phyloP scores from a whole-genome alignment of 2,329 filamentous ascomycete species.

The Albifimbria verrucaria region DNA sequence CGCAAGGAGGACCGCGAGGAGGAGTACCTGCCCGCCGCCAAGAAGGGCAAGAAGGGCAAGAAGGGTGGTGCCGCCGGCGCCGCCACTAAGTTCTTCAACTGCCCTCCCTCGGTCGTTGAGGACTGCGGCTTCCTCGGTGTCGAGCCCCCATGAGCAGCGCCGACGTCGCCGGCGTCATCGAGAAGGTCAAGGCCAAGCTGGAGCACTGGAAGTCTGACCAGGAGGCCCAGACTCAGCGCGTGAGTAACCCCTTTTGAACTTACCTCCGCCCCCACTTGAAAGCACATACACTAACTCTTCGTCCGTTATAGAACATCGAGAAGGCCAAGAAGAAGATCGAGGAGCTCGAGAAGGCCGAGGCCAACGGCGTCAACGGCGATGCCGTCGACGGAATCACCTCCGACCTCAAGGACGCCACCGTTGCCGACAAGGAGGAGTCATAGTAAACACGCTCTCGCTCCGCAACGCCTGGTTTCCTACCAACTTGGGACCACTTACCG shows the following conservation, averaged over 20 bases:
- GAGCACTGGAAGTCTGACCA: constrained; percentile 90
- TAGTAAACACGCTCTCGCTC: constrained; percentile 20
- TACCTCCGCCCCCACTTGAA: neutral
- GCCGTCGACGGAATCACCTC: constrained; percentile 52
- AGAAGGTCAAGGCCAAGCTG: constrained; percentile 92
- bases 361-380: constrained; percentile 42
- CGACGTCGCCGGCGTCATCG: constrained; percentile 74
- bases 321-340: constrained; percentile 97
- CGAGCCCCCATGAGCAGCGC: constrained; percentile 83
- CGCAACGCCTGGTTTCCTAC: no score
- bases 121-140: constrained; percentile 82
- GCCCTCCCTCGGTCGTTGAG: constrained; percentile 88
- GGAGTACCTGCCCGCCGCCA: constrained; percentile 76
- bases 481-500: neutral
- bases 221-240: constrained; percentile 82
- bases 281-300: constrained; percentile 15
- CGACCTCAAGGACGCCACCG: constrained; percentile 48
- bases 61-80: constrained; percentile 48
- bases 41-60: constrained; percentile 87
- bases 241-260: constrained; percentile 44
- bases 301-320: constrained; percentile 72
- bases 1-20: constrained; percentile 88
- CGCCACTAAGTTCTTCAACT: constrained; percentile 65
- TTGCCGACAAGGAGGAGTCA: constrained; percentile 51
- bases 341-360: constrained; percentile 65